Evolutionary conservation across 2,329 filamentous ascomycete species (phyloP), one percentile per base, ranked within the genome.

Genomic region (Delphinella strobiligena): DNA sequence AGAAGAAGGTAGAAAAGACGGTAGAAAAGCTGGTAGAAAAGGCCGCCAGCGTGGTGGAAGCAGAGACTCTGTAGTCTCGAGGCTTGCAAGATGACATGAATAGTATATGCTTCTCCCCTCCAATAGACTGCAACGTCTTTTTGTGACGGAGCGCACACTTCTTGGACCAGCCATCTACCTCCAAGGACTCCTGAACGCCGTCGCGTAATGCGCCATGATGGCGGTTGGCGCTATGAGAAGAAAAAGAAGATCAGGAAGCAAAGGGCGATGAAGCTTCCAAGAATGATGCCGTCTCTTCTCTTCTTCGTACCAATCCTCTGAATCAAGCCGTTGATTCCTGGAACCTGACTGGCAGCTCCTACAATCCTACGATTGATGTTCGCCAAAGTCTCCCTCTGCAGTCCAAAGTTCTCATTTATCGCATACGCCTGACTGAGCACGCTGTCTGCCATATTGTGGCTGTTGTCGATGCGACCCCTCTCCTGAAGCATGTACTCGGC

Each of bases 401-500:
- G 54, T 11, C 75, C 71, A 59, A 98, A 96, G 60, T 72, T 88
- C 64, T 96, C 87, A 58, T 94, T 93, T 38, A 96, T 86, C 9
- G 89, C 88, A 63, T 98, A 98, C 5, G 91, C 91, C 67, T 96
- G 91, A 56, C 82, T 88, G 44, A 98, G 70, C 24, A 98, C 87
- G 46, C 76, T 82, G 60, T 98, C 91, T 35, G 86, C 81, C 69
- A 93, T 79, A 50, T 77, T 82, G 62, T 96, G 82, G 54, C 84
- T 93, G 58, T 86, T 81, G 56, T 98, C 91, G 55, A 98, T 77
- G 47, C 83, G 75, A 46, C 71, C 68, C 37, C 91, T 75, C 71
- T 98, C 91, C 52, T 84, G 82, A 19, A 98, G 73, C 88, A 98
- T 95, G 67, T 96, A 98, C 45, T 98, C 89, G 34, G 86, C 86